Evolutionary conservation across 345 rosid genomes (phyloP), one percentile per base, ranked within the genome.

Genomic region (Pugionium dolabratum): DNA sequence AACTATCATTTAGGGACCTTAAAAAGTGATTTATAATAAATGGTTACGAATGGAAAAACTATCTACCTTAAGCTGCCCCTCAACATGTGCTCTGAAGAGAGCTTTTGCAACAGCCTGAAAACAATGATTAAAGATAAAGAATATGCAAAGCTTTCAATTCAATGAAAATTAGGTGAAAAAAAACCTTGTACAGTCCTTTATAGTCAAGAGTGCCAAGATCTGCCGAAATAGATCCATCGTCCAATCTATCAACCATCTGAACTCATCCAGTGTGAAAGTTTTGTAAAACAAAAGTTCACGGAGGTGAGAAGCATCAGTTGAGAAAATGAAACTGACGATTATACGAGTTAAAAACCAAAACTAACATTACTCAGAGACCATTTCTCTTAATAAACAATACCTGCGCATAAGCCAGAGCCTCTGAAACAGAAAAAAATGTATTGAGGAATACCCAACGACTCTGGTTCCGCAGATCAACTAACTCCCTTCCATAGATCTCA

Each of bases 61-160:
- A 36, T 35, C 31, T 70, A 92, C 98, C 98, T 92, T 92, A 59
- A 92, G 89, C 78, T 83, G 97, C 41, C 98, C 98, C 81, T 92
- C 97, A 27, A 89, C 95, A 70, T 92, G 98, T 54, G 98, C 98
- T 76, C 95, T 84, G 77, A 92, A 92, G 54, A 89, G 85, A 73
- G 98, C 98, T 80, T 83, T 92, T 59, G 86, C 95, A 72, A 92
- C 98, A 67, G 97, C 97, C 98, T 89, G 84, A 68, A 76, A 76
- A 68, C 36, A 50, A 64, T 59, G 41, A 48, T 33, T 47, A 63
- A 43, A 72, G 71, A 70, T 62, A 66, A 18, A 51, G 5, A 59
- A 45, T 18, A 37, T 37, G 54, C 35, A 54, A 56, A 60, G 33
- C 64, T 53, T 69, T 69, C 33, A 49, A 40, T 18, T 27, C 11